Evolutionary conservation across 129 eudicot genomes (phyloP).

Genomic region (Pulicaria dysenterica): DNA sequence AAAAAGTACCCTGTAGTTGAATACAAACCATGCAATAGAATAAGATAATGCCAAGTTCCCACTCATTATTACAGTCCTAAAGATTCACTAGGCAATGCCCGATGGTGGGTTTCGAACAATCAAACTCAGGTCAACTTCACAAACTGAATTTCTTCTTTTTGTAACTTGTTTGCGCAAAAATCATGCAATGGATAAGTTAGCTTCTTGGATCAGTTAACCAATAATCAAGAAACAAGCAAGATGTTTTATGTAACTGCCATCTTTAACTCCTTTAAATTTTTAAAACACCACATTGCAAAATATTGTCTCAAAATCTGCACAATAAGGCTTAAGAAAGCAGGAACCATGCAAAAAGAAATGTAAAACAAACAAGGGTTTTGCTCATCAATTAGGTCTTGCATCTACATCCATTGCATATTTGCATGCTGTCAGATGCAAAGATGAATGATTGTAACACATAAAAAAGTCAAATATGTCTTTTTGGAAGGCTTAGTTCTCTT

Average conservation of each 20-base stretch:
- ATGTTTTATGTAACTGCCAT: neutral
- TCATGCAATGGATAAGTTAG: neutral
- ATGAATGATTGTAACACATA: conserved; percentile 32
- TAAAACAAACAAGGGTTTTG: conserved; percentile 11
- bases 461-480: conserved; percentile 26
- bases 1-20: neutral
- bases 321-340: conserved; percentile 17
- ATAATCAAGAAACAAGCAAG: conserved; percentile 5
- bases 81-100: neutral
- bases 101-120: too few relatives aligned
- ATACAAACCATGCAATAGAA: neutral
- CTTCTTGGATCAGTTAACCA: neutral
- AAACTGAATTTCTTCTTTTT: neutral
- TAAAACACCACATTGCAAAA: conserved; percentile 11
- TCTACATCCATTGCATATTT: conserved; percentile 27
- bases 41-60: neutral
- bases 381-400: conserved; percentile 21
- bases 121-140: neutral
- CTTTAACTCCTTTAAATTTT: conserved; percentile 1
- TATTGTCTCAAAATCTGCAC: conserved; percentile 10
- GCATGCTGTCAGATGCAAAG: conserved; percentile 24
- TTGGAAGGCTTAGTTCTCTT: conserved; percentile 20
- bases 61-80: neutral
- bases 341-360: conserved; percentile 33
- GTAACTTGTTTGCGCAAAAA: conserved; percentile 32